Base-by-base conservation (phyloP, 1,284 basidiomycete species). In the Boletus chippewaensis region DNA sequence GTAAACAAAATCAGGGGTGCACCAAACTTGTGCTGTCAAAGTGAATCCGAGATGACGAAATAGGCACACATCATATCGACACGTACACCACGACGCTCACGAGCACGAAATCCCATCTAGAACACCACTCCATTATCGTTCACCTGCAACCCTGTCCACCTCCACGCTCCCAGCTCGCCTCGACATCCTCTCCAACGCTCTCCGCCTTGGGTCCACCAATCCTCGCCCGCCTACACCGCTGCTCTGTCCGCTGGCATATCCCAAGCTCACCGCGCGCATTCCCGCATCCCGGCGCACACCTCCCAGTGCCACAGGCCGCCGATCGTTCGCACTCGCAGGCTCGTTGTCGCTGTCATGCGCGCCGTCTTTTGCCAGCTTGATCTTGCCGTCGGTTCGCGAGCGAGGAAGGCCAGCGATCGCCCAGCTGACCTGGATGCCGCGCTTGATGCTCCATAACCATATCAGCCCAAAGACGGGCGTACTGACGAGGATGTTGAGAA, bases 401-500 rank as follows among this genome's bases (percentile, higher is more conserved):
- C 34, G 34, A n/a, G 15, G 34, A n/a, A 75, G 59, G 0, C 74
- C 75, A 5, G 70, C 67, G 15, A 77, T 61, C 11, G 84, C 82
- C 86, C 87, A 89, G 20, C 75, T 68, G 38, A 83, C 78, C 54
- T 87, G 79, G 18, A 87, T 62, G 12, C 80, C 77, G 28, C 81
- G 79, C 56, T 83, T 83, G 63, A 88, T 83, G 53, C 85, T 86
- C 87, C 87, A 89, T 13, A 86, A 62, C 84, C 84, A 88, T 34
- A 78, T 73, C 16, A 90, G 67, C 5, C 72, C 76, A 64, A 95
- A 95, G 9, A 92, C 79, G 0, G 83, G 85, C 3, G 86, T 87
- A 61, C 83, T 81, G 40, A 95, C 65, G n/a, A 92, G 76, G 4
- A 94, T 84, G 63, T 95, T 95, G 32, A 94, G 71, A 2, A 95